Percentiles rank a stretch among this genome's conserved stretches.
Evolutionary conservation across 2,329 filamentous ascomycete species (phyloP).

Genomic region (Colletotrichum cuscutae): DNA sequence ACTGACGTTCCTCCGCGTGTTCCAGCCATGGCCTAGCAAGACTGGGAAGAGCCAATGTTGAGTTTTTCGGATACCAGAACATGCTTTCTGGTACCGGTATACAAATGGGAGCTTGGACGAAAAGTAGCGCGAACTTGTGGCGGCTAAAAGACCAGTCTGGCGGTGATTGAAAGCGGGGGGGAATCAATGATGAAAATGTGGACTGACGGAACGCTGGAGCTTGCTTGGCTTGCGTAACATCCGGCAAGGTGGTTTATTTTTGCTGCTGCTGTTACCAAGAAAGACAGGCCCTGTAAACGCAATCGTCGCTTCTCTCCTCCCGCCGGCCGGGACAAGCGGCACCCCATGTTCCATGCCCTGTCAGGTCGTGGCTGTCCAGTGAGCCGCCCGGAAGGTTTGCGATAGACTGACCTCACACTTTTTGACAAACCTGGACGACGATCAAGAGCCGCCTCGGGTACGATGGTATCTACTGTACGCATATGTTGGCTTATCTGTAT

Average conservation of each 20-base stretch:
- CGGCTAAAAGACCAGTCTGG: background rate
- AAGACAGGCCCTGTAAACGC: slow-evolving; percentile 5
- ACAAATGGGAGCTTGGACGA: background rate
- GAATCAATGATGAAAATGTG: slow-evolving; percentile 1
- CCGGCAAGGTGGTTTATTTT: slow-evolving; percentile 23
- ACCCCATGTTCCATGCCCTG: too few species aligned
- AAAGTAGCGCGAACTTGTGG: background rate
- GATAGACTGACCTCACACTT: background rate
- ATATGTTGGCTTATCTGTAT: background rate
- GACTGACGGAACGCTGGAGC: slow-evolving; percentile 22
- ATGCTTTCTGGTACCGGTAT: background rate
- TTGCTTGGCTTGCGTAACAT: slow-evolving; percentile 34
- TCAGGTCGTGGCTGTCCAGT: background rate
- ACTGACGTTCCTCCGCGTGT: background rate
- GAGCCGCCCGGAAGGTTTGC: slow-evolving; percentile 18
- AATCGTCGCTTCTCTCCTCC: background rate
- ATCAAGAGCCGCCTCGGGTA: background rate
- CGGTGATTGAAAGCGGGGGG: slow-evolving; percentile 13
- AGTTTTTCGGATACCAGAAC: background rate
- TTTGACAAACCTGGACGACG: background rate
- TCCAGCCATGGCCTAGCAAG: background rate
- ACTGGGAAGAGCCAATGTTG: background rate
- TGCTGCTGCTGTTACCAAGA: background rate
- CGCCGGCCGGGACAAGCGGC: background rate
- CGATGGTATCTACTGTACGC: background rate